These are phyloP conservation scores for Ophiostoma himal-ulmi DNA, from an alignment of 2,329 filamentous ascomycete genomes.

Conservation along the genomic window DNA sequence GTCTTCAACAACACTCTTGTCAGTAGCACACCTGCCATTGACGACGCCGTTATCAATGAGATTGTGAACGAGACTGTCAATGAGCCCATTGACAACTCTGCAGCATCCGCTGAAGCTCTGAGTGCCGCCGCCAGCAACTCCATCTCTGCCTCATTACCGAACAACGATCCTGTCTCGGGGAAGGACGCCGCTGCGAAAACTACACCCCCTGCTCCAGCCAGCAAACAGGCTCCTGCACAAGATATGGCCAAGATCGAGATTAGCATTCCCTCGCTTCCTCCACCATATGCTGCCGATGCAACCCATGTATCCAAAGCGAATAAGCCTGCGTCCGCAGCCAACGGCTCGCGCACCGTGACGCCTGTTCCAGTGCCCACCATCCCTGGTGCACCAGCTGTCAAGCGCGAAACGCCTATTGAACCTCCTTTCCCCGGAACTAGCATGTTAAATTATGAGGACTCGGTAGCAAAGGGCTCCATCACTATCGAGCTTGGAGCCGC, in stretches of 20 bases:
- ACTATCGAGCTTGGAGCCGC: slow-evolving; percentile 44
- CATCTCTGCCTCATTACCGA: background rate
- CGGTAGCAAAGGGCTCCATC: slow-evolving; percentile 31
- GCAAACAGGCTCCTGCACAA: slow-evolving; percentile 32
- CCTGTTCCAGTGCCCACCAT: slow-evolving; percentile 3
- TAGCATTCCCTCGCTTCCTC: slow-evolving; percentile 36
- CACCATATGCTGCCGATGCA: slow-evolving; percentile 10
- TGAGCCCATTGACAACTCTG: background rate
- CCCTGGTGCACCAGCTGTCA: background rate
- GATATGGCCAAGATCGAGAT: slow-evolving; percentile 43
- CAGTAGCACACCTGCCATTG: slow-evolving; percentile 1
- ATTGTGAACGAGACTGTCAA: slow-evolving; percentile 10
- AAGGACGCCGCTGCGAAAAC: background rate
- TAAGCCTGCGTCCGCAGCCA: background rate
- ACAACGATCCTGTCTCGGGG: slow-evolving; percentile 13
- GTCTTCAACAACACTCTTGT: background rate
- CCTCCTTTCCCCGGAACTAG: background rate
- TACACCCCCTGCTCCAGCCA: slow-evolving; percentile 20
- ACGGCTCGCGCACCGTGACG: slow-evolving; percentile 11
- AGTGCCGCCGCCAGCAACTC: background rate
- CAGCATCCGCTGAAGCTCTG: background rate
- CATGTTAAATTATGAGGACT: background rate
- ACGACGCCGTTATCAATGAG: slow-evolving; percentile 11
- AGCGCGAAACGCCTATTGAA: background rate
- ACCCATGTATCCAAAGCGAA: background rate